A percentile compares a stretch with the other conserved stretches of the same genome.
These are phyloP conservation scores for Dendryphion nanum DNA, from an alignment of 2,329 filamentous ascomycete genomes.

Conservation along the genomic window DNA sequence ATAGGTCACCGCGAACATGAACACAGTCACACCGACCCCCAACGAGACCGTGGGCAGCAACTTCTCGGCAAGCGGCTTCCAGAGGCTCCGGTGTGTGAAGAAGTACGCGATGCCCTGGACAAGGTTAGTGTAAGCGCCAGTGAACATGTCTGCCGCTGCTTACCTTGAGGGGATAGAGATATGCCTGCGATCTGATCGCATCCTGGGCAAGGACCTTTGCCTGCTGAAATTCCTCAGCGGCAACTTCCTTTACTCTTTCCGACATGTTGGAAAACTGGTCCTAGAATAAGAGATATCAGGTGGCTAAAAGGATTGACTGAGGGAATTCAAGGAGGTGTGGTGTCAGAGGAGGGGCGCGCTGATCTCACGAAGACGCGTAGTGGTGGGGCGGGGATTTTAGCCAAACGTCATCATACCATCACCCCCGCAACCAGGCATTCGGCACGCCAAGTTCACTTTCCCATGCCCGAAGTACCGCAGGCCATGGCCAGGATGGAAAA, in stretches of 20 bases:
- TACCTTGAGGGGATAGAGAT: slow-evolving; percentile 80
- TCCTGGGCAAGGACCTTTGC: slow-evolving; percentile 63
- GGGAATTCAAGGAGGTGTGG: background rate
- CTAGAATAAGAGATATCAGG: background rate
- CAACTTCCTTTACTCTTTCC: slow-evolving; percentile 57
- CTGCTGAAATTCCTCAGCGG: slow-evolving; percentile 68
- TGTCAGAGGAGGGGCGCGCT: background rate
- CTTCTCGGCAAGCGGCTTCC: slow-evolving; percentile 58
- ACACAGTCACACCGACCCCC: slow-evolving; percentile 67
- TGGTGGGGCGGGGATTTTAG: background rate
- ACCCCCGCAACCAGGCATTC: slow-evolving; percentile 1
- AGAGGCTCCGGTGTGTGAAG: slow-evolving; percentile 56
- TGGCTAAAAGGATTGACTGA: background rate
- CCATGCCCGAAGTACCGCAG: too few relatives aligned
- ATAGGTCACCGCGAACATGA: slow-evolving; percentile 89
- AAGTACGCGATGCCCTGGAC: slow-evolving; percentile 61
- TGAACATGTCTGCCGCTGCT: slow-evolving; percentile 3
- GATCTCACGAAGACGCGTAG: background rate
- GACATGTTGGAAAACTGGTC: slow-evolving; percentile 30
- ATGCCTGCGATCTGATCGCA: slow-evolving; percentile 73
- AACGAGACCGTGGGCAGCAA: slow-evolving; percentile 64
- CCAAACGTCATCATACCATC: slow-evolving; percentile 1
- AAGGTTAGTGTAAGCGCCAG: background rate
- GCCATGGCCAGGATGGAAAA: too few relatives aligned
- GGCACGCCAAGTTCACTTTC: background rate